phyloP scores from a whole-genome alignment of 2,329 filamentous ascomycete species.

The Davidsoniella australis region DNA sequence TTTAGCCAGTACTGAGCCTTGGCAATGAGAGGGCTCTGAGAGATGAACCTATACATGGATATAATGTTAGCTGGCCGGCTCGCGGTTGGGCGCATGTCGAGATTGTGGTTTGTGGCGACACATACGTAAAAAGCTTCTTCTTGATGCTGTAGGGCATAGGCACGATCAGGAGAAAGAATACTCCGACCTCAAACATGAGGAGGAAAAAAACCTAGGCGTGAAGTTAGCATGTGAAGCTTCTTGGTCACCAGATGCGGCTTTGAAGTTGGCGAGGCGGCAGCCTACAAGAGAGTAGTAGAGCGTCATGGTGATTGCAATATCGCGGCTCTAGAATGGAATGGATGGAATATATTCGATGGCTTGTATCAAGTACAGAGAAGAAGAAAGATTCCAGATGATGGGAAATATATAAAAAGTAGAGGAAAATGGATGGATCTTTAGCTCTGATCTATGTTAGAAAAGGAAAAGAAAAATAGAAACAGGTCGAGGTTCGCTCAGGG shows the following conservation, averaged over 20 bases:
- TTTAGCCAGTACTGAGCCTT: slow-evolving; percentile 96
- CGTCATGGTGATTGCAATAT: slow-evolving; percentile 29
- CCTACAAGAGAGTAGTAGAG: slow-evolving; percentile 40
- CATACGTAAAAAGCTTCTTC: slow-evolving; percentile 64
- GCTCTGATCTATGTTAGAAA: background rate
- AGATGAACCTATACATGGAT: slow-evolving; percentile 58
- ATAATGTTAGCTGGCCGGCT: slow-evolving; percentile 2
- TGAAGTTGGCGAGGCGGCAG: slow-evolving; percentile 2
- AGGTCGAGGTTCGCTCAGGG: background rate
- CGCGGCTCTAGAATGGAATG: background rate
- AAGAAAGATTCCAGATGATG: background rate
- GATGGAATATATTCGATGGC: background rate
- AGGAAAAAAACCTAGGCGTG: slow-evolving; percentile 57
- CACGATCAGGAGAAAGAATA: slow-evolving; percentile 66
- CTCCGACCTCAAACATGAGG: slow-evolving; percentile 64
- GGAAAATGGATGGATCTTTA: background rate
- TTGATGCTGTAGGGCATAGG: slow-evolving; percentile 78
- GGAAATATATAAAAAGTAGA: background rate
- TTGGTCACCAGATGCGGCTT: too few species aligned
- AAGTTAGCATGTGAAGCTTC: slow-evolving; percentile 2
- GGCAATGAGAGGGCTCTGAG: slow-evolving; percentile 65
- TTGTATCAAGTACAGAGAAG: too few species aligned
- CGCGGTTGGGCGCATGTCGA: background rate
- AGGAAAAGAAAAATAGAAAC: background rate
- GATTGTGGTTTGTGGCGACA: slow-evolving; percentile 11